Percentiles rank a stretch among this genome's conserved stretches.
Conservation (phyloP, 2,329 filamentous ascomycete species). For the Trichoderma simmonsii region DNA sequence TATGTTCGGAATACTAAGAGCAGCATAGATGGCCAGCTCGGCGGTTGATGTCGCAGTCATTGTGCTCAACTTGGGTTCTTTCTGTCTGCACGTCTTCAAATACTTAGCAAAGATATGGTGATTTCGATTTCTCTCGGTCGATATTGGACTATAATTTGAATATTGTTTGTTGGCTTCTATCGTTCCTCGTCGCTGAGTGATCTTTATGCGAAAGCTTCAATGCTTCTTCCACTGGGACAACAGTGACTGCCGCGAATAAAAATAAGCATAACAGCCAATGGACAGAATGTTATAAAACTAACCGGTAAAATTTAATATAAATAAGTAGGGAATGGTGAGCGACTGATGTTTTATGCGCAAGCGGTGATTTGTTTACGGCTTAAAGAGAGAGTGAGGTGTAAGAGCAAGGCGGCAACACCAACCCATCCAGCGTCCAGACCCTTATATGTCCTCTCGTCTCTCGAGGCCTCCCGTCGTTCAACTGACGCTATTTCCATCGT, state of each 20-base stretch:
- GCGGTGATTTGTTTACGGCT: not conserved
- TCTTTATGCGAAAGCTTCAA: no score
- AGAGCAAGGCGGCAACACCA: not conserved
- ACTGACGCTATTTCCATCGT: not conserved
- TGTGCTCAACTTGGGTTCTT: not conserved
- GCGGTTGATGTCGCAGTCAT: constrained; percentile 26
- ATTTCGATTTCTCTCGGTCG: not conserved
- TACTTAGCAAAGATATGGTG: not conserved
- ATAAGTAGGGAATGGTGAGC: no score
- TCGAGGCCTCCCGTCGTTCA: not conserved
- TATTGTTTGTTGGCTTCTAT: not conserved
- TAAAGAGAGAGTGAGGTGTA: not conserved
- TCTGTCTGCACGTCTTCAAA: not conserved
- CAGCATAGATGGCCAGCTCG: constrained; percentile 15
- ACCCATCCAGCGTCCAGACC: not conserved
- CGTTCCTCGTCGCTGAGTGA: not conserved
- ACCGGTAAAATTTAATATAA: no score
- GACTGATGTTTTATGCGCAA: no score
- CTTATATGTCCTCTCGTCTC: not conserved
- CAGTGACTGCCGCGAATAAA: not conserved
- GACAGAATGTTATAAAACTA: no score
- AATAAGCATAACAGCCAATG: no score
- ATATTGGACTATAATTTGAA: not conserved
- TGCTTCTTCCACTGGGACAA: not conserved
- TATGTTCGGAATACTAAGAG: not conserved